Base-by-base conservation (phyloP, 1,284 basidiomycete genomes). In the Trichosporon coremiiforme region DNA sequence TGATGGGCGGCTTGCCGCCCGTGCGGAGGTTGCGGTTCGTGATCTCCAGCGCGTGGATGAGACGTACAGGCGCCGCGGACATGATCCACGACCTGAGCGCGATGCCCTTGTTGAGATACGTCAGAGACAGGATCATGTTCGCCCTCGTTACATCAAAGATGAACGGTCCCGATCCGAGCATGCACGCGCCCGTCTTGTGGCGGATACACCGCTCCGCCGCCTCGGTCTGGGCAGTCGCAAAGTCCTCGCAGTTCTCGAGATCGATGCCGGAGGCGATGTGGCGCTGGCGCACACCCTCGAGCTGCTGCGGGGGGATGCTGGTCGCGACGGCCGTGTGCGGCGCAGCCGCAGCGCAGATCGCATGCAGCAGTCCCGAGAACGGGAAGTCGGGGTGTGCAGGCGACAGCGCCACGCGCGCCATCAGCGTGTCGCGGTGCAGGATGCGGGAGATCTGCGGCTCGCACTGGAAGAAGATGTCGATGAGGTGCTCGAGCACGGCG, bases 311-410 rank as follows among this genome's bases (percentile, higher is more conserved):
- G 7, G 75, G 70, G 10, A 80, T 47, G 3, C 71, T 70, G 22
- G 72, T 77, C 53, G 77, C 78, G 77, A 79, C 80, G 7, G 83
- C 82, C 1, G 82, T 83, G 68, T 84, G 79, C 12, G 77, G 75
- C 0, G 83, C 76, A 0, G 83, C 83, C 10, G 79, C 73, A 4
- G 85, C 84, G 67, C 83, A 83, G 36, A 86, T 84, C 41, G 82
- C 81, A 71, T 86, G 85, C 2, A 86, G 76, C 0, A 86, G 74
- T 1, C 80, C 77, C 0, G 80, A 71, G 68, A 84, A 82, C 8
- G 85, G 85, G 75, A 85, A 86, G 12, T 79, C 74, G 3, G 71
- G 60, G 50, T 82, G 78, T 1, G 78, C 78, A 0, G 85, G 85
- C 1, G 85, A 80, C 15, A 85, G 78, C n/a, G 78, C 74, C 68